Percentiles rank a stretch among this genome's conserved stretches.
Evolutionary conservation across 495 filamentous ascomycete genomes (phyloP).

Genomic region (Aspergillus asperescens): DNA sequence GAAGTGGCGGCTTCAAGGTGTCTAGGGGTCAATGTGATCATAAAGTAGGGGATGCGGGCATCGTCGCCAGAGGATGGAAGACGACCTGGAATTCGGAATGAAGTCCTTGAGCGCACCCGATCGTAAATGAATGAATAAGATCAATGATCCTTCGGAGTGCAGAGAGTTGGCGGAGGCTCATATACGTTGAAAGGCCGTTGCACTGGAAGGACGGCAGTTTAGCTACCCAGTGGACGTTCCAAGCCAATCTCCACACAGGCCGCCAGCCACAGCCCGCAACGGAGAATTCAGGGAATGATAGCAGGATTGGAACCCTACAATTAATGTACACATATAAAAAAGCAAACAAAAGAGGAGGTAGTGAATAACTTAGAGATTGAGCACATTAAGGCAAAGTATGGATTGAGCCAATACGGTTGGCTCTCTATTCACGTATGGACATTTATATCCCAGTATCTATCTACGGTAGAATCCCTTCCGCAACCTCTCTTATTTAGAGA

Average conservation of each 20-base stretch:
- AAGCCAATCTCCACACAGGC: slow-evolving; percentile 18
- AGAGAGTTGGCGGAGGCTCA: not conserved
- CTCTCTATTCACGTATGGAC: not conserved
- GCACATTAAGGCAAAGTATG: not conserved
- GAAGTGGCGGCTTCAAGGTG: not conserved
- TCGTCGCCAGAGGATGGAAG: slow-evolving; percentile 1
- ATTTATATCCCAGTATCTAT: not conserved
- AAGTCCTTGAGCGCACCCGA: not conserved
- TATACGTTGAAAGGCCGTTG: not conserved
- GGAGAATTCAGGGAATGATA: not conserved
- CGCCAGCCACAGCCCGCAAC: slow-evolving; percentile 19
- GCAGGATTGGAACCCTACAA: not conserved
- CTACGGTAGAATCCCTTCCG: not conserved
- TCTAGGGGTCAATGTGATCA: slow-evolving; percentile 11
- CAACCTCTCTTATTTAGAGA: slow-evolving; percentile 30
- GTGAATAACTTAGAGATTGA: too few species aligned
- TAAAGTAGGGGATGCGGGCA: slow-evolving; percentile 10
- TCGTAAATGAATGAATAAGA: not conserved
- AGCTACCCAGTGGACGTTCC: not conserved
- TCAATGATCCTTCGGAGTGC: not conserved
- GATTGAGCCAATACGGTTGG: not conserved
- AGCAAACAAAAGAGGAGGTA: too few species aligned
- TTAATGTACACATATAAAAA: too few species aligned
- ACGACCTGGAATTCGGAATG: not conserved
- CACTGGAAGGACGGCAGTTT: slow-evolving; percentile 3